Conservation (phyloP, 768 basidiomycete genomes). For the Boletellus emodensis region DNA sequence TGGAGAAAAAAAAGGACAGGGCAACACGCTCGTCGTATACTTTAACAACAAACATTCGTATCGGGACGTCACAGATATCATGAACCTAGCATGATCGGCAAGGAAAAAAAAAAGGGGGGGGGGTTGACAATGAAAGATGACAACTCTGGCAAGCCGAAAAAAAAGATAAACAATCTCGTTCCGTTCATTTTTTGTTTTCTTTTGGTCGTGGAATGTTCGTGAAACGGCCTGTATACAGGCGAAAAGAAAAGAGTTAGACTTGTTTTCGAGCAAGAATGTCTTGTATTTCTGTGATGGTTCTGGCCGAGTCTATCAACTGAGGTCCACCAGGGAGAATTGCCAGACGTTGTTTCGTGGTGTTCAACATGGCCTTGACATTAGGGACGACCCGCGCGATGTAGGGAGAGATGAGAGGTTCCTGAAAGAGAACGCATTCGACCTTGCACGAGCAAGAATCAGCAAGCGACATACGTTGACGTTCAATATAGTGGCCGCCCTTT, state of each 20-base stretch:
- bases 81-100: conserved; percentile 24
- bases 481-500: conserved; percentile 65
- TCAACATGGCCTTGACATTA: conserved; percentile 70
- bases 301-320: conserved; percentile 61
- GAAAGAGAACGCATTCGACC: not conserved
- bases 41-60: conserved; percentile 8
- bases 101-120: not conserved
- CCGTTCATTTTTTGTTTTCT: not conserved
- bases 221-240: conserved; percentile 1
- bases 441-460: not conserved
- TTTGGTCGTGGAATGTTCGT: not conserved
- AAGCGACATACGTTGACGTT: conserved; percentile 58
- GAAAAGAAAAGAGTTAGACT: conserved; percentile 7
- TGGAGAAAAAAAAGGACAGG: not conserved
- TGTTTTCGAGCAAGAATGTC: conserved; percentile 56
- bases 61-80: conserved; percentile 14
- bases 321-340: conserved; percentile 72
- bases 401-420: conserved; percentile 80
- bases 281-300: conserved; percentile 71
- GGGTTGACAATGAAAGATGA: not conserved
- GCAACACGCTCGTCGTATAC: conserved; percentile 5
- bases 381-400: conserved; percentile 80
- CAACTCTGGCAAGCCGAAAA: not conserved
- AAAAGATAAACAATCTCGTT: conserved; percentile 3
- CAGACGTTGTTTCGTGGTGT: conserved; percentile 76